phyloP scores from a whole-genome alignment of 345 rosid species.

The Leavenworthia alabamica region DNA sequence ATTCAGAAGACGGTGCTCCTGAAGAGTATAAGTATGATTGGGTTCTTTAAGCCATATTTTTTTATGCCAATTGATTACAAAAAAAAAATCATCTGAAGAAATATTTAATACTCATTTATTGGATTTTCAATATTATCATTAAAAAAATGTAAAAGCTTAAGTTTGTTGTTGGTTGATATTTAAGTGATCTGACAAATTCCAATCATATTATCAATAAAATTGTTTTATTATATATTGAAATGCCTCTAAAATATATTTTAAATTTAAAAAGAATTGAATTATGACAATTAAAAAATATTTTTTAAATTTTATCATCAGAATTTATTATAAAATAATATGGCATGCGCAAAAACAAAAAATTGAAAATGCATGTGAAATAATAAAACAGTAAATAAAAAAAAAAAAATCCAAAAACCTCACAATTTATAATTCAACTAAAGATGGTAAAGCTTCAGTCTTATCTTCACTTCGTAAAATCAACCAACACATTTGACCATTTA shows the following conservation, averaged over 20 bases:
- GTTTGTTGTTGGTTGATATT: background rate
- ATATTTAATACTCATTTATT: background rate
- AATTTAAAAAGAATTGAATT: background rate
- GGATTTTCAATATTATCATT: background rate
- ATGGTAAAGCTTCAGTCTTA: too few species aligned
- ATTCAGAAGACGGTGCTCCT: background rate
- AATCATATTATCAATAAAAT: background rate
- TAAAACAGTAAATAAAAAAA: background rate
- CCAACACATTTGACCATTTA: too few species aligned
- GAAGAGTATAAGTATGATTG: background rate
- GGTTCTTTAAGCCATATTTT: background rate
- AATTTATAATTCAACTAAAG: too few species aligned
- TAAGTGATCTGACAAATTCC: background rate
- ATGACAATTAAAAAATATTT: background rate
- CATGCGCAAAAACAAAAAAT: background rate
- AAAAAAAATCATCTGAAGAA: too few species aligned
- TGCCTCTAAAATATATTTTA: background rate
- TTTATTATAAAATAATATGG: too few species aligned
- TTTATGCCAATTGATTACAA: background rate
- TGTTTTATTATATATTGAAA: background rate
- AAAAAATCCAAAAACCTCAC: background rate
- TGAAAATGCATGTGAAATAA: background rate
- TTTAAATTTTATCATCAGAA: background rate
- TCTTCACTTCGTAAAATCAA: too few species aligned
- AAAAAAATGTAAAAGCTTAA: background rate